Percentiles rank a stretch among this genome's conserved stretches.
Conservation (phyloP, 352 stramenopile genomes). For the Globisporangium paddicum region DNA sequence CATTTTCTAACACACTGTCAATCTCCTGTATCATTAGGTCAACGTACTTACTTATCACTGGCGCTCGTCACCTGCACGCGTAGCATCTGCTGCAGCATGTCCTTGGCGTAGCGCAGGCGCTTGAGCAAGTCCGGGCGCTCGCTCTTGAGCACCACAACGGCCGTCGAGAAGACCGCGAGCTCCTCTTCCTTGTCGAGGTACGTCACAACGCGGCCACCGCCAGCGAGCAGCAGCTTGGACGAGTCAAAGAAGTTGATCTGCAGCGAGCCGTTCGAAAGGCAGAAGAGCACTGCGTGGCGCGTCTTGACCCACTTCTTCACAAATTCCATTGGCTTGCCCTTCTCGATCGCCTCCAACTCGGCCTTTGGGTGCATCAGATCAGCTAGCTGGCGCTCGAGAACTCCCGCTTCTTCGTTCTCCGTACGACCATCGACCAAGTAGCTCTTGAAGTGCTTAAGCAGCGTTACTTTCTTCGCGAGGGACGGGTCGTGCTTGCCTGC, state of each 20-base stretch:
- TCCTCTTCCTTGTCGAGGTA: slow-evolving; percentile 77
- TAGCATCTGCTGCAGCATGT: slow-evolving; percentile 95
- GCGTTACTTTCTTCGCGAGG: slow-evolving; percentile 97
- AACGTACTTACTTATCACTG: background rate
- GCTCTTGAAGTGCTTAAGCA: slow-evolving; percentile 97
- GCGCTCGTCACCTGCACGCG: background rate
- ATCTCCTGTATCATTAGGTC: background rate
- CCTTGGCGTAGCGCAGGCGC: slow-evolving; percentile 91
- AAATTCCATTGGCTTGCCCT: slow-evolving; percentile 74
- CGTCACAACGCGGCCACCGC: slow-evolving; percentile 88
- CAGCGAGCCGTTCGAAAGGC: slow-evolving; percentile 94
- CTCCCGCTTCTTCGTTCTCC: slow-evolving; percentile 44
- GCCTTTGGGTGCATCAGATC: slow-evolving; percentile 16
- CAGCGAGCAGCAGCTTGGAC: slow-evolving; percentile 94
- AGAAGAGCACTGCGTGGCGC: slow-evolving; percentile 97
- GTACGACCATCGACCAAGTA: slow-evolving; percentile 91
- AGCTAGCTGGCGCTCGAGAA: slow-evolving; percentile 37
- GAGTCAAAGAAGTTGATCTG: slow-evolving; percentile 97
- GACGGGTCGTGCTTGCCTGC: slow-evolving; percentile 72
- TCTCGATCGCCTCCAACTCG: slow-evolving; percentile 25
- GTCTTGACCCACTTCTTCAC: slow-evolving; percentile 99
- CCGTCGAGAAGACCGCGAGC: slow-evolving; percentile 46
- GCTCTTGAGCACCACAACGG: slow-evolving; percentile 48
- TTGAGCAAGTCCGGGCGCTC: slow-evolving; percentile 67
- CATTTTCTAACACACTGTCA: background rate